A percentile compares a stretch with the other conserved stretches of the same genome.
Evolutionary conservation across 2,329 filamentous ascomycete species (phyloP).

Genomic region (Fusarium napiforme): DNA sequence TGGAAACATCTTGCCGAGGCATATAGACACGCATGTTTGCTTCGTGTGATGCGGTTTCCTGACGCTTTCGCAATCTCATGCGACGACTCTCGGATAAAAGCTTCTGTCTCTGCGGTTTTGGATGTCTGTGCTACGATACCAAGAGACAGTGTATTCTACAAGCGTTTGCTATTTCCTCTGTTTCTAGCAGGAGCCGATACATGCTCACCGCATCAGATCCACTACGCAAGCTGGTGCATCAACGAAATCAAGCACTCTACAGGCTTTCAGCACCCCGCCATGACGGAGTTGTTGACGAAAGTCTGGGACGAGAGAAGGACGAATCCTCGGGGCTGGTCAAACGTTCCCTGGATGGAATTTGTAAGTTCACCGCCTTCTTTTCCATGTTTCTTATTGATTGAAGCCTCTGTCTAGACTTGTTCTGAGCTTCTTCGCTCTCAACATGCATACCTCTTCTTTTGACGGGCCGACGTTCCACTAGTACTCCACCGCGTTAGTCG

Average conservation of each 20-base stretch:
- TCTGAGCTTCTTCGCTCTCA: slow-evolving; percentile 24
- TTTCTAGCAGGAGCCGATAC: slow-evolving; percentile 45
- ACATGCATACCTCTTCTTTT: slow-evolving; percentile 39
- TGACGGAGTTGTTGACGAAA: slow-evolving; percentile 40
- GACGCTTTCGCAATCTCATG: slow-evolving; percentile 43
- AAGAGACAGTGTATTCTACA: slow-evolving; percentile 40
- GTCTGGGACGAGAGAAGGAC: slow-evolving; percentile 41
- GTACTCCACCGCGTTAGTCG: neutral
- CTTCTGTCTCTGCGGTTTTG: slow-evolving; percentile 40
- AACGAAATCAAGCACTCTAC: slow-evolving; percentile 41
- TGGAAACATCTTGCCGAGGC: slow-evolving; percentile 46
- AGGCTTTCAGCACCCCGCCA: slow-evolving; percentile 40
- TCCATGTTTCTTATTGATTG: neutral
- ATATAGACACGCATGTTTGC: slow-evolving; percentile 45
- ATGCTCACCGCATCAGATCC: slow-evolving; percentile 36
- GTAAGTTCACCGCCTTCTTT: slow-evolving; percentile 14
- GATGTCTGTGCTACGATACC: slow-evolving; percentile 41
- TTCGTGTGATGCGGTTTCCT: slow-evolving; percentile 43
- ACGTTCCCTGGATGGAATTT: slow-evolving; percentile 47
- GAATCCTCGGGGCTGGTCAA: slow-evolving; percentile 25
- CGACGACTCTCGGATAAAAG: slow-evolving; percentile 33
- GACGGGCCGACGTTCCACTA: neutral
- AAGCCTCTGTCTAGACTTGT: slow-evolving; percentile 17
- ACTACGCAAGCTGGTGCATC: slow-evolving; percentile 42
- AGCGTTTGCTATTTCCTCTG: slow-evolving; percentile 44